phyloP scores from a whole-genome alignment of 495 filamentous ascomycete species.

The Tetracladium marchalianum region DNA sequence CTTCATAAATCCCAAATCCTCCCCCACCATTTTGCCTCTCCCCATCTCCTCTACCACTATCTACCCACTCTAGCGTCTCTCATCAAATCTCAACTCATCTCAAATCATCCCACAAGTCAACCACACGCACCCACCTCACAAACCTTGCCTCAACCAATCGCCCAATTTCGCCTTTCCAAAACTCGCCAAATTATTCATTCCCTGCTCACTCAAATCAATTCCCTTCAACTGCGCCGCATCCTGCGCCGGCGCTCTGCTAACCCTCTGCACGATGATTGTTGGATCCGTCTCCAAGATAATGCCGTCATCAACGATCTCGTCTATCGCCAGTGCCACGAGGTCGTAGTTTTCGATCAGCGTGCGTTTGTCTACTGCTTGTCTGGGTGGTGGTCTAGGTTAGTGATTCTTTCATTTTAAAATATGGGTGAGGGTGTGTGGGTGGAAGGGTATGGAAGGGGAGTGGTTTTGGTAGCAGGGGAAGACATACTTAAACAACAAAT shows the following conservation, averaged over 20 bases:
- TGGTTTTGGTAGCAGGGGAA: background rate
- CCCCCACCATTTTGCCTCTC: constrained; percentile 3
- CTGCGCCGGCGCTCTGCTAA: constrained; percentile 83
- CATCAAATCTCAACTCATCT: background rate
- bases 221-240: constrained; percentile 81
- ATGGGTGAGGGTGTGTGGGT: background rate
- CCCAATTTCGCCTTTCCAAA: constrained; percentile 87
- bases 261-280: constrained; percentile 78
- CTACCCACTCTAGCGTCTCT: background rate
- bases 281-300: constrained; percentile 96
- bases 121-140: constrained; percentile 9
- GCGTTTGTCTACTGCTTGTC: constrained; percentile 91
- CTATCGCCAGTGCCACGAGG: constrained; percentile 78
- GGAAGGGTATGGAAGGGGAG: background rate
- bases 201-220: constrained; percentile 93
- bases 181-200: constrained; percentile 88
- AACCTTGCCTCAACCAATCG: constrained; percentile 74
- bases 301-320: constrained; percentile 94
- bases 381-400: constrained; percentile 21
- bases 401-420: background rate
- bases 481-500: constrained; percentile 83
- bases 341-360: constrained; percentile 98
- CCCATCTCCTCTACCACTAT: background rate
- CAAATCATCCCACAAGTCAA: background rate
- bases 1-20: constrained; percentile 6